These are phyloP conservation scores for Pyrenochaeta sp. DNA, from an alignment of 2,329 filamentous ascomycete species.

Conservation along the genomic window DNA sequence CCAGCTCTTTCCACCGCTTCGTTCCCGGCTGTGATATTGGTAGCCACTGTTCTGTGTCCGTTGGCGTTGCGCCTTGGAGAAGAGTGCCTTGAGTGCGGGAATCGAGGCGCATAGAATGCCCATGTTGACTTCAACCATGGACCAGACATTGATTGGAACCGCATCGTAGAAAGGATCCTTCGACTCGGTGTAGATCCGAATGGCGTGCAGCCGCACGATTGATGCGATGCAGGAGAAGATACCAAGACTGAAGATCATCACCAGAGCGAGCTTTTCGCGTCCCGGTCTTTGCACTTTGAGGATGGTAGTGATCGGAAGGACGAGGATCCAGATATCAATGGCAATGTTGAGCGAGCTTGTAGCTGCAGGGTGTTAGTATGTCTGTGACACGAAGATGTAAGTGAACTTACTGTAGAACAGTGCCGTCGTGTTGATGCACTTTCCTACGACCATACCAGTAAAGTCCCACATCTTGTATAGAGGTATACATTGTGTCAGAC, in stretches of 20 bases:
- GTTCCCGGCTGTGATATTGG: conserved; percentile 30
- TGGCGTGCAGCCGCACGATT: conserved; percentile 65
- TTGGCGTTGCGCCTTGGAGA: conserved; percentile 18
- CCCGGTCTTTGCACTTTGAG: conserved; percentile 81
- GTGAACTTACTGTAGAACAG: conserved; percentile 41
- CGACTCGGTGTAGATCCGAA: conserved; percentile 47
- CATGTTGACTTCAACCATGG: conserved; percentile 86
- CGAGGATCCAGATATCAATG: conserved; percentile 84
- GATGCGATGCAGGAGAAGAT: conserved; percentile 88
- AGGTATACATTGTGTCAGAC: conserved; percentile 40
- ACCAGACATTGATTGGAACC: conserved; percentile 90
- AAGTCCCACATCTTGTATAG: conserved; percentile 45
- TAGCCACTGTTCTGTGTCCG: conserved; percentile 22
- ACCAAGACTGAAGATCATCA: conserved; percentile 82
- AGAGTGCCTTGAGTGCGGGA: conserved; percentile 82
- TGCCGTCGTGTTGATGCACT: conserved; percentile 43
- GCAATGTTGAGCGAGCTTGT: conserved; percentile 81
- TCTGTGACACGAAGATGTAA: neutral
- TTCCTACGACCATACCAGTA: conserved; percentile 28
- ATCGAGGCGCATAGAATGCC: conserved; percentile 89
- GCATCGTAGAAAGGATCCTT: conserved; percentile 71
- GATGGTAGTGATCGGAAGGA: conserved; percentile 83
- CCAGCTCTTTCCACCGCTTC: conserved; percentile 17
- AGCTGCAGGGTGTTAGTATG: conserved; percentile 2
- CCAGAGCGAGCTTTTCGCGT: conserved; percentile 83